Conservation (phyloP, 2,329 filamentous ascomycete genomes). For the Dactylellina drechsleri region DNA sequence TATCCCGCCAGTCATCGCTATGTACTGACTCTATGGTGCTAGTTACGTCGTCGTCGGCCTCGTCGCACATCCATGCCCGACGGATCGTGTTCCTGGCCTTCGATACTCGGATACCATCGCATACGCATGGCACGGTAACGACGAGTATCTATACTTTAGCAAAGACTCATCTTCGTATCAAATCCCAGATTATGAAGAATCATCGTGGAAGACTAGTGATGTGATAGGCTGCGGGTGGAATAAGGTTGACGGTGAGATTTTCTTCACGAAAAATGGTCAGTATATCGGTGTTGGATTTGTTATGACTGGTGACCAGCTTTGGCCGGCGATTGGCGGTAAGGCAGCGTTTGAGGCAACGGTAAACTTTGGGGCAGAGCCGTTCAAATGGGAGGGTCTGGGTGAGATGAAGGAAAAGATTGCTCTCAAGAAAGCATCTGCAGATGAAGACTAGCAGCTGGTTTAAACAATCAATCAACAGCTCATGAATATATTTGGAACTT, state of each 20-base stretch:
- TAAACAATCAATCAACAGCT: not conserved
- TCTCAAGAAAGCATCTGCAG: not conserved
- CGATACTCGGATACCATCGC: slow-evolving; percentile 18
- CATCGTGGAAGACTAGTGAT: slow-evolving; percentile 20
- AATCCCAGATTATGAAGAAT: not conserved
- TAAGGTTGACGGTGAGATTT: slow-evolving; percentile 16
- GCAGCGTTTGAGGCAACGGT: slow-evolving; percentile 24
- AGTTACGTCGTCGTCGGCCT: slow-evolving; percentile 37
- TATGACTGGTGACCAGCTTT: slow-evolving; percentile 30
- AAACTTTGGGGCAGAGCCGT: slow-evolving; percentile 40
- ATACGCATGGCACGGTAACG: slow-evolving; percentile 48
- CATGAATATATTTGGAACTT: not conserved
- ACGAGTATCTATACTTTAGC: slow-evolving; percentile 25
- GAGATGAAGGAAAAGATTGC: slow-evolving; percentile 15
- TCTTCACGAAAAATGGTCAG: slow-evolving; percentile 41
- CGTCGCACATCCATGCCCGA: slow-evolving; percentile 36
- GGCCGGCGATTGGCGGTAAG: slow-evolving; percentile 38
- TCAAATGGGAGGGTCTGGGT: slow-evolving; percentile 31
- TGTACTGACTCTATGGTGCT: not conserved
- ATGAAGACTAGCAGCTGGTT: not conserved
- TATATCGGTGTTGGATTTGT: slow-evolving; percentile 22
- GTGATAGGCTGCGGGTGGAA: slow-evolving; percentile 39
- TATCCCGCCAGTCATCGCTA: not conserved
- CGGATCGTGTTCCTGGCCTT: slow-evolving; percentile 29
- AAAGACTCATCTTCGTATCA: slow-evolving; percentile 10